Conservation (phyloP, 2,329 filamentous ascomycete species). For the Torrubiellomyces zombiae region DNA sequence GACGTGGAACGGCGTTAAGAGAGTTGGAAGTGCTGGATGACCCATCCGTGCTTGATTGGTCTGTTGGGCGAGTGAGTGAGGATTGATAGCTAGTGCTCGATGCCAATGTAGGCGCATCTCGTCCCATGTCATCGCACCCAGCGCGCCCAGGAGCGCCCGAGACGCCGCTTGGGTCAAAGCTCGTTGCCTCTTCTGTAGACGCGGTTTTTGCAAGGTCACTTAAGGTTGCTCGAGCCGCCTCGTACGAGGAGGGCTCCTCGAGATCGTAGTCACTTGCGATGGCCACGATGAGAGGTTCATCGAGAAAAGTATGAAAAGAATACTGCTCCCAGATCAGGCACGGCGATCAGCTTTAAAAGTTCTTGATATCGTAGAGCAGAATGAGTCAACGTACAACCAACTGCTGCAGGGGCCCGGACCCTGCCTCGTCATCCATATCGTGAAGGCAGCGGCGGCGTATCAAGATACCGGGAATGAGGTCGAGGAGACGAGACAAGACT, state of each 20-base stretch:
- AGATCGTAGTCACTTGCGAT: constrained; percentile 63
- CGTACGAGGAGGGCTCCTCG: constrained; percentile 29
- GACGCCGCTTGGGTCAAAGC: constrained; percentile 65
- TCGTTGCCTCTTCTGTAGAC: constrained; percentile 48
- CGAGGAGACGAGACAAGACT: no score
- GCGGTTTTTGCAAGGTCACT: constrained; percentile 50
- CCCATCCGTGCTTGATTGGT: constrained; percentile 9
- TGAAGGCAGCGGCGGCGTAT: no score
- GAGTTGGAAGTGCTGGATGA: constrained; percentile 10
- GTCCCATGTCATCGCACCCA: constrained; percentile 8
- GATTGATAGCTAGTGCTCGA: constrained; percentile 12
- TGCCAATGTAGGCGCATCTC: constrained; percentile 10
- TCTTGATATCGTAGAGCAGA: constrained; percentile 2
- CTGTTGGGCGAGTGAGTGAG: constrained; percentile 12
- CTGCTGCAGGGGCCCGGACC: constrained; percentile 10
- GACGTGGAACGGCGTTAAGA: constrained; percentile 9
- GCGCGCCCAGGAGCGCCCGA: constrained; percentile 23
- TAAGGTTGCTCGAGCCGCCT: constrained; percentile 40
- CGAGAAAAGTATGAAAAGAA: constrained; percentile 58
- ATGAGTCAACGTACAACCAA: constrained; percentile 12
- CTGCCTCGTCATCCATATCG: constrained; percentile 10
- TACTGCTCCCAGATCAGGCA: no score
- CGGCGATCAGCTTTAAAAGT: no score
- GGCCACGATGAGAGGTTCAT: constrained; percentile 60
- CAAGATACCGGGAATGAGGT: no score